Evolutionary conservation across 805 yeast genomes (phyloP).

Genomic region (Lipomyces chichibuensis): DNA sequence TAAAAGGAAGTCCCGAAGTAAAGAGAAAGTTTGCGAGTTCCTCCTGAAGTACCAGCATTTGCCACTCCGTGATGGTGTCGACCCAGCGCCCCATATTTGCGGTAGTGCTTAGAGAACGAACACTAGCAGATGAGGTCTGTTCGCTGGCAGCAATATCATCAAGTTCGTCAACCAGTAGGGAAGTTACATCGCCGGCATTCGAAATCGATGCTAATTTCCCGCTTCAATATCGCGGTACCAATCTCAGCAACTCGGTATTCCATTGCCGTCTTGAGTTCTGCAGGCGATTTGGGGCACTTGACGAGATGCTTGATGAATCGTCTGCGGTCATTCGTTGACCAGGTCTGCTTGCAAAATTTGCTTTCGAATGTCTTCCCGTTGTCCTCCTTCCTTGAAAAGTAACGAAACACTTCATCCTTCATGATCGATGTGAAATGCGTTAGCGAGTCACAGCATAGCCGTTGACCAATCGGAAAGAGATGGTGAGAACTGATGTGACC

Average conservation of each 20-base stretch:
- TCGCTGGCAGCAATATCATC: slow-evolving; percentile 6
- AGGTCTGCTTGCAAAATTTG: background rate
- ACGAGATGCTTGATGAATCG: background rate
- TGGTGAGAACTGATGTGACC: too few relatives aligned
- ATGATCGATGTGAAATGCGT: too few relatives aligned
- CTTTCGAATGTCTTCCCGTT: background rate
- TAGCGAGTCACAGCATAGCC: too few relatives aligned
- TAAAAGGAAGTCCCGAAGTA: background rate
- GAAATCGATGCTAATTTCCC: background rate
- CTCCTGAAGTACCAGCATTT: background rate
- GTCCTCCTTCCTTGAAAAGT: background rate
- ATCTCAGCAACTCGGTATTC: background rate
- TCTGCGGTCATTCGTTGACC: background rate
- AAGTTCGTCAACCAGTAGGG: background rate
- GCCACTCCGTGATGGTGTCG: too few relatives aligned
- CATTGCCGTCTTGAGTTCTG: background rate
- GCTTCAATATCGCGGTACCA: background rate
- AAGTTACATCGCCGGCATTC: background rate
- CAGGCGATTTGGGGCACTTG: background rate
- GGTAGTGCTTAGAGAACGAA: background rate
- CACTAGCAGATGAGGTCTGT: background rate
- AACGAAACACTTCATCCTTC: slow-evolving; percentile 2
- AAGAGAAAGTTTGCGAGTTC: background rate
- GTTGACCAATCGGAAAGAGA: too few relatives aligned
- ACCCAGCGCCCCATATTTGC: slow-evolving; percentile 7